phyloP scores from a whole-genome alignment of 2,329 filamentous ascomycete species.

The Hymenoscyphus albidus region DNA sequence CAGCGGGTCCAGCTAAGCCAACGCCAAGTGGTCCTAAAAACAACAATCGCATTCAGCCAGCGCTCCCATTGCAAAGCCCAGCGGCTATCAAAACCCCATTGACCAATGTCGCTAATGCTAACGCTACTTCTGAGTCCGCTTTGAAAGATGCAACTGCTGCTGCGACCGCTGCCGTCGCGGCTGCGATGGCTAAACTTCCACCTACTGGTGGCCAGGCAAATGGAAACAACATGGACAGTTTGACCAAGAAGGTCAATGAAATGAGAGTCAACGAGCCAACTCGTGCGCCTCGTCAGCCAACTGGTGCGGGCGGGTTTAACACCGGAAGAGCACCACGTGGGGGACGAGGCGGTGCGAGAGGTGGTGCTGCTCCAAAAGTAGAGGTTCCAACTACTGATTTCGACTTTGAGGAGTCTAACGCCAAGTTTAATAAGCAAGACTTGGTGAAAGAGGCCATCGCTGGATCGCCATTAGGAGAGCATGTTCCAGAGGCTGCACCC shows the following conservation, averaged over 20 bases:
- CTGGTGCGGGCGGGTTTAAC: slow-evolving; percentile 38
- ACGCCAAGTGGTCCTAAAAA: slow-evolving; percentile 41
- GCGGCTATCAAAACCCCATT: slow-evolving; percentile 40
- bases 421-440: slow-evolving; percentile 84
- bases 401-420: slow-evolving; percentile 82
- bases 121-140: slow-evolving; percentile 35
- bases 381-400: slow-evolving; percentile 90
- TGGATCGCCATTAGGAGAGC: slow-evolving; percentile 62
- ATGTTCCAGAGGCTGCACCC: slow-evolving; percentile 40
- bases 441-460: slow-evolving; percentile 83
- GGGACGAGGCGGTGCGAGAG: slow-evolving; percentile 38
- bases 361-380: slow-evolving; percentile 57
- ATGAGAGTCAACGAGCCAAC: slow-evolving; percentile 64
- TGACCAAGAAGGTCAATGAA: slow-evolving; percentile 71
- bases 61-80: slow-evolving; percentile 57
- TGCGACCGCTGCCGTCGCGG: slow-evolving; percentile 72
- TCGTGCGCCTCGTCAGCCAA: slow-evolving; percentile 46
- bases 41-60: slow-evolving; percentile 56
- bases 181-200: slow-evolving; percentile 74
- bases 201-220: slow-evolving; percentile 36
- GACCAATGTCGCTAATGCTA: slow-evolving; percentile 25
- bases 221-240: slow-evolving; percentile 58
- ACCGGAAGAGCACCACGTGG: slow-evolving; percentile 43
- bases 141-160: slow-evolving; percentile 68
- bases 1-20: slow-evolving; percentile 22